phyloP scores from a whole-genome alignment of 768 basidiomycete species.

The Leccinum pellstonianum region DNA sequence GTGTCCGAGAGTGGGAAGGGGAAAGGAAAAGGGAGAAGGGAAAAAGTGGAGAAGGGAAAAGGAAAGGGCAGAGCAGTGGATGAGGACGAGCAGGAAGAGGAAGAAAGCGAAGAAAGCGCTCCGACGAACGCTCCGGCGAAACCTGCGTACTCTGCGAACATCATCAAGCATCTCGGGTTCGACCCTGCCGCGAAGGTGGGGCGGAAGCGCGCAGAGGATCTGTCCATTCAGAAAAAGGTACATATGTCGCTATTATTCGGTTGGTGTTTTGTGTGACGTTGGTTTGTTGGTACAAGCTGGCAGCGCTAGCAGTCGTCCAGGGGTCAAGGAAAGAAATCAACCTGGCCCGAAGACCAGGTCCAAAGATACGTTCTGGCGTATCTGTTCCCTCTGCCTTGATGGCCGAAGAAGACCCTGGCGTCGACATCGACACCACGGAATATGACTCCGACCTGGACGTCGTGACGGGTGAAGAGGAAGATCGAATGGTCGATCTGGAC shows the following conservation, averaged over 20 bases:
- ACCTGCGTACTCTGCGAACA: conserved; percentile 58
- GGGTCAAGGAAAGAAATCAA: conserved; percentile 49
- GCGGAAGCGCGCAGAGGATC: conserved; percentile 39
- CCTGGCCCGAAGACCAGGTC: conserved; percentile 65
- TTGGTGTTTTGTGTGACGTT: background rate
- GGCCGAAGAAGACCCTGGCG: conserved; percentile 3
- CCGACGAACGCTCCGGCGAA: conserved; percentile 30
- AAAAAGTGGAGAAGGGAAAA: conserved; percentile 19
- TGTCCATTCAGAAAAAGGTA: conserved; percentile 59
- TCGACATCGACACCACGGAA: background rate
- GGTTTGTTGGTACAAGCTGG: conserved; percentile 42
- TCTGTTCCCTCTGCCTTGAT: conserved; percentile 35
- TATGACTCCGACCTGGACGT: conserved; percentile 15
- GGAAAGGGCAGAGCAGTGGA: conserved; percentile 11
- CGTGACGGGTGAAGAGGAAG: conserved; percentile 7
- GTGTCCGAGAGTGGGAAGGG: conserved; percentile 16
- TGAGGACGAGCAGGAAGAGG: background rate
- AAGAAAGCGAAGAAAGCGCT: conserved; percentile 16
- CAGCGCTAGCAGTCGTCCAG: conserved; percentile 53
- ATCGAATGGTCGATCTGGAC: conserved; percentile 23
- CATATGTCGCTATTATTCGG: background rate
- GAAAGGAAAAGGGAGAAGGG: conserved; percentile 21
- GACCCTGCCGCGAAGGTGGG: conserved; percentile 67
- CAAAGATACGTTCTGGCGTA: conserved; percentile 62
- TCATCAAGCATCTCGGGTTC: conserved; percentile 75